Percentiles rank a stretch among this genome's conserved stretches.
These are phyloP conservation scores for Debaryomyces castellii DNA, from an alignment of 805 yeast genomes.

Conservation along the genomic window DNA sequence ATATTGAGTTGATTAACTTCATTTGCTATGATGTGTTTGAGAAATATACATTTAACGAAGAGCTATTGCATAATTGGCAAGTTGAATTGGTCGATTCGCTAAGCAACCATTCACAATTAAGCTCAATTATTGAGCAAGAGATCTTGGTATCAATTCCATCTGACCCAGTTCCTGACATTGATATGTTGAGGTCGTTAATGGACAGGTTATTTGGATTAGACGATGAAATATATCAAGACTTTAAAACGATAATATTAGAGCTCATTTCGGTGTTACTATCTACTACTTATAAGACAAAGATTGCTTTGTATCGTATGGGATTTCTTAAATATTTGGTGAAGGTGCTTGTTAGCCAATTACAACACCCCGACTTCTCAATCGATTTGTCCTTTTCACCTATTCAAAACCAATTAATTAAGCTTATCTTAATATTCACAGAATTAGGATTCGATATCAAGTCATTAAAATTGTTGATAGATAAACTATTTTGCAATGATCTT, in stretches of 20 bases:
- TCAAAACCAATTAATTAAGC: constrained; percentile 18
- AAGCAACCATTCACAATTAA: constrained; percentile 17
- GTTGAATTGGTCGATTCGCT: constrained; percentile 28
- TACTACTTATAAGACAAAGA: constrained; percentile 20
- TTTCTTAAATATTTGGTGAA: constrained; percentile 21
- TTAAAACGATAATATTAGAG: constrained; percentile 29
- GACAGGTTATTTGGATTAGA: constrained; percentile 18
- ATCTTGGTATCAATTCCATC: constrained; percentile 14
- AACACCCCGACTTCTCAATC: constrained; percentile 5
- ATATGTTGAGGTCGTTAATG: constrained; percentile 9
- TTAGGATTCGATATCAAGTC: constrained; percentile 31
- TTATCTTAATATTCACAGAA: constrained; percentile 28
- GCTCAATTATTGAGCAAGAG: constrained; percentile 23
- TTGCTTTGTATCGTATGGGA: constrained; percentile 18
- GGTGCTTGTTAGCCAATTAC: constrained; percentile 10
- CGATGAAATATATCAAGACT: constrained; percentile 24
- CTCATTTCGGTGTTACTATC: constrained; percentile 21
- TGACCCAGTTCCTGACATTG: constrained; percentile 5
- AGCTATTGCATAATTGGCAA: constrained; percentile 35
- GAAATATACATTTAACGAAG: constrained; percentile 23
- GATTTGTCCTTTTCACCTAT: constrained; percentile 6
- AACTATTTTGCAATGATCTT: constrained; percentile 12
- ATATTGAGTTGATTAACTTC: constrained; percentile 17
- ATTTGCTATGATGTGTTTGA: constrained; percentile 23
- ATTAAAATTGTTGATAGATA: constrained; percentile 19